A percentile compares a stretch with the other conserved stretches of the same genome.
Evolutionary conservation across 352 stramenopile genomes (phyloP).

Genomic region (Peronospora tabacina): DNA sequence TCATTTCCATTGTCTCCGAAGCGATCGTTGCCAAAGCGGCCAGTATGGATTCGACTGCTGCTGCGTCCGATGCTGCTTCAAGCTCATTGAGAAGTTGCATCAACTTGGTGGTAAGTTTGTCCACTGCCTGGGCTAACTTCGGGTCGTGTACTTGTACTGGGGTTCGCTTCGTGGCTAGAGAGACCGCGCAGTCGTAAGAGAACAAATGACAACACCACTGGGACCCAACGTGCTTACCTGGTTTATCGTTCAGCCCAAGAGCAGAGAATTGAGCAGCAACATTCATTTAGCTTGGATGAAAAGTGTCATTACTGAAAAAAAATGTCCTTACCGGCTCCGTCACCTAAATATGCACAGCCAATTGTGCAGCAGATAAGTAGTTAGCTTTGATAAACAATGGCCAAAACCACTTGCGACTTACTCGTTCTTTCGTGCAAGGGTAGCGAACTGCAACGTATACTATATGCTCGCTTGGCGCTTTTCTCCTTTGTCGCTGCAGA

Average conservation of each 20-base stretch:
- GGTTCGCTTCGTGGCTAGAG: slow-evolving; percentile 5
- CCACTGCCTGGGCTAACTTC: slow-evolving; percentile 45
- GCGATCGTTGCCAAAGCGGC: slow-evolving; percentile 31
- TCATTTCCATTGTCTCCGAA: slow-evolving; percentile 43
- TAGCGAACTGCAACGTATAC: slow-evolving; percentile 5
- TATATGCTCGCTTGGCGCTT: slow-evolving; percentile 14
- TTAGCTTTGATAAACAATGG: neutral
- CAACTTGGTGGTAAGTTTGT: slow-evolving; percentile 48
- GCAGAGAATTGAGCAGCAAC: neutral
- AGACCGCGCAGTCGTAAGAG: slow-evolving; percentile 1
- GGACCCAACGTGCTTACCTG: neutral
- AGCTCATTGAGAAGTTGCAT: slow-evolving; percentile 28
- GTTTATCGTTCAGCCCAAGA: neutral
- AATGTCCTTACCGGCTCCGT: neutral
- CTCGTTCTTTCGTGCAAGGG: slow-evolving; percentile 1
- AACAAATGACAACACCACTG: neutral
- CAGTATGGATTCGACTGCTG: slow-evolving; percentile 20
- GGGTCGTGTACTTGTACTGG: slow-evolving; percentile 51
- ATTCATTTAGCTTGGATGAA: neutral
- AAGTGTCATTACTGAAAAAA: neutral
- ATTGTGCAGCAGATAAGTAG: neutral
- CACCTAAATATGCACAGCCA: neutral
- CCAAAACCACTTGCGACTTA: neutral
- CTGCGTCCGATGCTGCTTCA: slow-evolving; percentile 21
- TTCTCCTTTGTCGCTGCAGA: slow-evolving; percentile 14